phyloP scores from a whole-genome alignment of 108 stramenopile species.

The Chaetoceros tenuissimus region DNA sequence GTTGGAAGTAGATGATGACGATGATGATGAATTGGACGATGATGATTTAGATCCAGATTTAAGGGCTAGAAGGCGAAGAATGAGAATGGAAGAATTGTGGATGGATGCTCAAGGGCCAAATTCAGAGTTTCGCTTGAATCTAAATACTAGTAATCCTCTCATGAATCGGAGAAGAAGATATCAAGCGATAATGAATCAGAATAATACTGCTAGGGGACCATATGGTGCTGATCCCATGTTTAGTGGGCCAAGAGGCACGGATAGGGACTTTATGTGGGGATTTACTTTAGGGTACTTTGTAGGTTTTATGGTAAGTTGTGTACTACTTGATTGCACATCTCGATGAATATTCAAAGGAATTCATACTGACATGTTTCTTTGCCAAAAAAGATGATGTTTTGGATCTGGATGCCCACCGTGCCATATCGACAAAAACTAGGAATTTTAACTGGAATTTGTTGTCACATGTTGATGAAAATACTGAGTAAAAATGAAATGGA shows the following conservation, averaged over 20 bases:
- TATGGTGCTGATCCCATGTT: slow-evolving; percentile 6
- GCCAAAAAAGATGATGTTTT: slow-evolving; percentile 90
- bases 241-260: slow-evolving; percentile 50
- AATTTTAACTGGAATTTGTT: slow-evolving; percentile 77
- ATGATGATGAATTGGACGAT: slow-evolving; percentile 10
- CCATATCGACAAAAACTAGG: slow-evolving; percentile 89
- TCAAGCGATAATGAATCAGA: neutral
- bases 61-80: slow-evolving; percentile 21
- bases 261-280: slow-evolving; percentile 89
- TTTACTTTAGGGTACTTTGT: slow-evolving; percentile 87
- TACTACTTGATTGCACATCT: too few species aligned
- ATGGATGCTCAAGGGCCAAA: slow-evolving; percentile 69
- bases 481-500: neutral
- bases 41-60: slow-evolving; percentile 20
- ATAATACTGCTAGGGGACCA: too few species aligned
- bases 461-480: slow-evolving; percentile 59
- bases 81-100: slow-evolving; percentile 73
- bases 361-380: too few species aligned
- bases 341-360: too few species aligned
- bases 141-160: slow-evolving; percentile 46
- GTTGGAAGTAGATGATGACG: slow-evolving; percentile 1
- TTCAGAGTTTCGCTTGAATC: slow-evolving; percentile 78
- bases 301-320: slow-evolving; percentile 79
- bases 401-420: slow-evolving; percentile 90
- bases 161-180: slow-evolving; percentile 1